These are phyloP conservation scores for Hypoxylon trugodes DNA, from an alignment of 495 filamentous ascomycete genomes.

Conservation along the genomic window DNA sequence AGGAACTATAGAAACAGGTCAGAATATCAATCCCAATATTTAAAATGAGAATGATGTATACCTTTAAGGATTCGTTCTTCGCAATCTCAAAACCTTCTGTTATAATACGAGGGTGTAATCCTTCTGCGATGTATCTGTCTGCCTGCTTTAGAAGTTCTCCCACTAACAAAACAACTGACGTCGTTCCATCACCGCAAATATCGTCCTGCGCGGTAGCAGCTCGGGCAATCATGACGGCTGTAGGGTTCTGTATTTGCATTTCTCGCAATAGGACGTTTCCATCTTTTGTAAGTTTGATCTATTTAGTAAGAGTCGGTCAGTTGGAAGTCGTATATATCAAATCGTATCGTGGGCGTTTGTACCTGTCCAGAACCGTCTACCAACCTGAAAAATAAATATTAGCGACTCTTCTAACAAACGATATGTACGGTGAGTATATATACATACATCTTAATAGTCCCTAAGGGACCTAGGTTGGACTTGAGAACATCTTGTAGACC, in stretches of 20 bases:
- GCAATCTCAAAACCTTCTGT: conserved; percentile 98
- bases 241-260: conserved; percentile 95
- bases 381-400: conserved; percentile 67
- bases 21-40: conserved; percentile 8
- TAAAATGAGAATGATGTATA: conserved; percentile 39
- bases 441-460: conserved; percentile 93
- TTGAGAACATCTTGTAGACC: conserved; percentile 95
- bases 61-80: conserved; percentile 91
- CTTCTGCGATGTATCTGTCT: conserved; percentile 91
- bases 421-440: background rate
- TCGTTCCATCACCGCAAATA: conserved; percentile 97
- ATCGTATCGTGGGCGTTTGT: conserved; percentile 50
- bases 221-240: conserved; percentile 97
- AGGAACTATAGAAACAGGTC: conserved; percentile 72
- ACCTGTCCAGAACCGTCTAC: conserved; percentile 94
- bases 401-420: background rate
- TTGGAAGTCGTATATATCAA: conserved; percentile 12
- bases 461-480: conserved; percentile 91
- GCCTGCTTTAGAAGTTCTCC: conserved; percentile 98
- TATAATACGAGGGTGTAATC: conserved; percentile 93
- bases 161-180: conserved; percentile 92
- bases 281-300: conserved; percentile 99
- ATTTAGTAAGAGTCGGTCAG: conserved; percentile 36
- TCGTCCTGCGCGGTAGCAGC: conserved; percentile 98
- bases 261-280: conserved; percentile 94